Percentiles rank a stretch among this genome's conserved stretches.
These are phyloP conservation scores for Aspergillus hortae DNA, from an alignment of 2,329 filamentous ascomycete species.

Conservation along the genomic window DNA sequence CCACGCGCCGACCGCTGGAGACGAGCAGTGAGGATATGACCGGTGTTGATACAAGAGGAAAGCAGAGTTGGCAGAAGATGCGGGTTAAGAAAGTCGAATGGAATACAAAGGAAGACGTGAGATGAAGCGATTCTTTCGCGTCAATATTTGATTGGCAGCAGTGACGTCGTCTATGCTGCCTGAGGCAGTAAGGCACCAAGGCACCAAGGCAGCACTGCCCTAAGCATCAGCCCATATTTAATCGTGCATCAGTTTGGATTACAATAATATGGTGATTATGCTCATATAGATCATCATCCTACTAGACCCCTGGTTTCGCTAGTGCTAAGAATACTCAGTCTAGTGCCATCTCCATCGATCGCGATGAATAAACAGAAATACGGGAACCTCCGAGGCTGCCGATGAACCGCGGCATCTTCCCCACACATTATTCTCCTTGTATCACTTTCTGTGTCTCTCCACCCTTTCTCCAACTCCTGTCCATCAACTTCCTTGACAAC, in stretches of 20 bases:
- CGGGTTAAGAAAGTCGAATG: background rate
- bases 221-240: background rate
- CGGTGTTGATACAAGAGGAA: background rate
- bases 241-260: background rate
- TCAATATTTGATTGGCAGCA: background rate
- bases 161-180: background rate
- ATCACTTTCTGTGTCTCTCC: background rate
- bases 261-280: background rate
- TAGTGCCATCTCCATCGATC: too few relatives aligned
- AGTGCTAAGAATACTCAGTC: too few relatives aligned
- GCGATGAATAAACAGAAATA: background rate
- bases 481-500: background rate
- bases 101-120: background rate
- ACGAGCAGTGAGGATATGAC: background rate
- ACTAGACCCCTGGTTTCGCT: too few relatives aligned
- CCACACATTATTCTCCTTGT: background rate
- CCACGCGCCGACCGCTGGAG: background rate
- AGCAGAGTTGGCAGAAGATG: background rate
- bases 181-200: background rate
- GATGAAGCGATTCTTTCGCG: background rate
- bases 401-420: background rate
- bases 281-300: background rate
- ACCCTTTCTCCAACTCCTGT: background rate
- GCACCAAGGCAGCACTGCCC: background rate
- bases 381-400: background rate